Base-by-base conservation (phyloP, 805 yeast species). In the Yarrowia deformans region DNA sequence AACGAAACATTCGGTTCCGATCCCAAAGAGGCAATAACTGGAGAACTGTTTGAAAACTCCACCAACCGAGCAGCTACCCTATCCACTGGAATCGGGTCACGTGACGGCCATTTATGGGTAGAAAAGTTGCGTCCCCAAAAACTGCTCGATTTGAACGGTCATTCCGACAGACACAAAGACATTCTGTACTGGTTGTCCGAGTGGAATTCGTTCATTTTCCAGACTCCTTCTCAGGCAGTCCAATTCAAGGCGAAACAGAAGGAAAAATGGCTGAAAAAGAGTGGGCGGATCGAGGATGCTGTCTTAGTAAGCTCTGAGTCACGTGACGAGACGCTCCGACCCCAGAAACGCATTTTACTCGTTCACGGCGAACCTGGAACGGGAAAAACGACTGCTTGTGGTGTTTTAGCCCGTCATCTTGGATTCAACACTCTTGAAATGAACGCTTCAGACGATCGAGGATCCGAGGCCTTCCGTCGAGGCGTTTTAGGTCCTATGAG, bases 361-460 rank as follows among this genome's bases (percentile, higher is more conserved):
- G 84, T 95, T 12, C 92, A 89, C 76, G 99, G 99, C 0, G 95
- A 97, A 0, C 93, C 97, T 0, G 99, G 99, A 1, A 83, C 90
- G 18, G 99, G 99, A 10, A 94, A 94, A 76, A 93, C 98, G 0
- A 86, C 95, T 0, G 88, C 93, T 1, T 91, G 94, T 0, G 97
- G 93, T 75, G 85, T 92, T 1, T 84, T 93, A 45, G 95, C 97
- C 3, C 83, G 82, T 56, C 97, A 91, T 72, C 84, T 90, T 48
- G 97, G 97, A 0, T 94, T 90, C 76, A 86, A 87, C 56, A 84
- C 90, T 0, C 84, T 90, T 72, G 99, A 94, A 74, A 84, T 94
- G 70, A 94, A 94, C 79, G 97, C 98, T 7, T 85, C 90, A 77
- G 93, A 88, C 74, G 92, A 89, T 75, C 82, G 94, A 71, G 84